Percentiles rank a stretch among this genome's conserved stretches.
These are phyloP conservation scores for Cladosporium colombiae DNA, from an alignment of 2,329 filamentous ascomycete genomes.

Conservation along the genomic window DNA sequence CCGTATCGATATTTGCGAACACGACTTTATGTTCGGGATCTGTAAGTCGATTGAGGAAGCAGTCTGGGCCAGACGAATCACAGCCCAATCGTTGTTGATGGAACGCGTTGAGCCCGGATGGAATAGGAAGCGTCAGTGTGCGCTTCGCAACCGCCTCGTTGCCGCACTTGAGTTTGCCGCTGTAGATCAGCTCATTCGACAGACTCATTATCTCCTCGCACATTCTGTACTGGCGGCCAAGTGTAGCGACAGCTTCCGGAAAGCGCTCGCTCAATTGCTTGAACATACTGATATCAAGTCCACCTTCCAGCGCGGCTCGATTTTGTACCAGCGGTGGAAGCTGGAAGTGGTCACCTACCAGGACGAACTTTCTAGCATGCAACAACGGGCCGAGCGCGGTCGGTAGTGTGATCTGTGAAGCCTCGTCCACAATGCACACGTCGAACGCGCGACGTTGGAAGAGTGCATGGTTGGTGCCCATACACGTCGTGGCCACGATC, in stretches of 20 bases:
- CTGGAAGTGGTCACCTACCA: constrained; percentile 96
- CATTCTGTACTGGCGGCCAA: constrained; percentile 98
- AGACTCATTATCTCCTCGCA: constrained; percentile 94
- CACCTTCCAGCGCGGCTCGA: constrained; percentile 79
- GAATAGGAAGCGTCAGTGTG: constrained; percentile 65
- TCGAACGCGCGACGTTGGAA: constrained; percentile 91
- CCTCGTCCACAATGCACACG: constrained; percentile 98
- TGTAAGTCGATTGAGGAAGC: constrained; percentile 77
- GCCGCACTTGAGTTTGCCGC: constrained; percentile 86
- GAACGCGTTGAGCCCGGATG: constrained; percentile 36
- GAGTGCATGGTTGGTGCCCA: constrained; percentile 84
- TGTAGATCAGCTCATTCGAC: constrained; percentile 90
- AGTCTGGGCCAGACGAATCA: constrained; percentile 41
- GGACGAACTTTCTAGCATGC: constrained; percentile 87
- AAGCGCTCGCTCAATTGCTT: constrained; percentile 88
- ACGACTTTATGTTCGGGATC: constrained; percentile 72
- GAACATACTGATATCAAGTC: constrained; percentile 90
- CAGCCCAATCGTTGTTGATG: constrained; percentile 30
- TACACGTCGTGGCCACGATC: constrained; percentile 91
- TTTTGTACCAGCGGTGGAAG: constrained; percentile 93
- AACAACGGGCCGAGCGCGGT: constrained; percentile 93
- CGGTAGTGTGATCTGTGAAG: constrained; percentile 93
- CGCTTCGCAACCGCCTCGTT: constrained; percentile 71
- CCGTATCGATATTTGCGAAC: constrained; percentile 84
- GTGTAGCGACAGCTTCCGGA: constrained; percentile 81